Percentiles rank a stretch among this genome's conserved stretches.
Conservation (phyloP, 2,329 filamentous ascomycete genomes). For the Fusarium sp. region DNA sequence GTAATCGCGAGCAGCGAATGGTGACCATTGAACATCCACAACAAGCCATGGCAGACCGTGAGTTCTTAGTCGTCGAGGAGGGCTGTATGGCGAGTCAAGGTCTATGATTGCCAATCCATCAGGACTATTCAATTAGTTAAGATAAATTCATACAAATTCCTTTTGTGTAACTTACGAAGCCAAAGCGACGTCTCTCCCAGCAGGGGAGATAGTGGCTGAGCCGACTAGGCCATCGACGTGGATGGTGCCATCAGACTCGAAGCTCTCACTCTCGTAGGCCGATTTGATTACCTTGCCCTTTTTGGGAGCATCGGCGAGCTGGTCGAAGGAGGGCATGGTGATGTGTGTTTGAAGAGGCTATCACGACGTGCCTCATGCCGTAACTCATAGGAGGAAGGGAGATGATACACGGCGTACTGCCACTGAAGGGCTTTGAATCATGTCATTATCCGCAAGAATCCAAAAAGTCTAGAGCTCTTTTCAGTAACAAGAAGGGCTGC, state of each 20-base stretch:
- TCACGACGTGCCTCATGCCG: conserved; percentile 42
- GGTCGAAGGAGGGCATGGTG: conserved; percentile 63
- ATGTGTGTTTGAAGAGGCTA: conserved; percentile 30
- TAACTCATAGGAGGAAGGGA: conserved; percentile 21
- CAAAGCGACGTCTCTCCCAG: conserved; percentile 88
- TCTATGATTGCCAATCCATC: conserved; percentile 93
- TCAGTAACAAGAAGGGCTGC: not conserved
- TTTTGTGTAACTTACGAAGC: conserved; percentile 69
- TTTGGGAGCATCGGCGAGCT: conserved; percentile 58
- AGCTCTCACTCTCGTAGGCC: conserved; percentile 87
- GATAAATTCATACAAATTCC: conserved; percentile 1
- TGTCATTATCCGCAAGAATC: conserved; percentile 23
- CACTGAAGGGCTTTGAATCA: conserved; percentile 21
- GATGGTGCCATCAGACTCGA: conserved; percentile 85
- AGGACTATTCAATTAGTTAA: conserved; percentile 60
- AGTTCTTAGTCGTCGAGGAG: conserved; percentile 81
- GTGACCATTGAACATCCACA: conserved; percentile 96
- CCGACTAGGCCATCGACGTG: conserved; percentile 84
- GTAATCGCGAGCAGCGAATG: conserved; percentile 87
- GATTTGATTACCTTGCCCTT: conserved; percentile 71
- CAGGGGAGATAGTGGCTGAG: conserved; percentile 92
- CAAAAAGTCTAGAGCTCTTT: not conserved
- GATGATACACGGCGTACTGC: conserved; percentile 27
- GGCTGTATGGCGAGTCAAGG: conserved; percentile 87
- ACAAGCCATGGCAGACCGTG: conserved; percentile 94